Evolutionary conservation across 225 moss, liverwort and hornwort genomes (phyloP).

Genomic region (Neckera pumila): DNA sequence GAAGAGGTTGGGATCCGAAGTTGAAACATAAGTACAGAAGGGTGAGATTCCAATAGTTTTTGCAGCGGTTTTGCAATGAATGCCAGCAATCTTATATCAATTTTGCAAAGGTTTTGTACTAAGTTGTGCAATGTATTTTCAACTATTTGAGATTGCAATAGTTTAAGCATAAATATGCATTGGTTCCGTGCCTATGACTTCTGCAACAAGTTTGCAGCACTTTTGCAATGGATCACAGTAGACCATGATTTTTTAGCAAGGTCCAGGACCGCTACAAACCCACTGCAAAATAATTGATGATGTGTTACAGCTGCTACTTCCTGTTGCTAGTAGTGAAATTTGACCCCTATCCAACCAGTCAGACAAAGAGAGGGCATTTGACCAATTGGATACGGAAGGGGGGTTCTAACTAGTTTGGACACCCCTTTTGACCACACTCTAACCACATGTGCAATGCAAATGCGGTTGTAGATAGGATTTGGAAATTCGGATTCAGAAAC

Average conservation of each 20-base stretch:
- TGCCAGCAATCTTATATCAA: fast-evolving
- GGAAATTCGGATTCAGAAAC: no score
- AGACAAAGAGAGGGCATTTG: no score
- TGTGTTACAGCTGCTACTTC: not conserved
- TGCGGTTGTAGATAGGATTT: no score
- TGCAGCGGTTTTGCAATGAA: not conserved
- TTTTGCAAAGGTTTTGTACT: not conserved
- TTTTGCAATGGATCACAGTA: not conserved
- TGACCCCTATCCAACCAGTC: not conserved
- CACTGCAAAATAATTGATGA: not conserved
- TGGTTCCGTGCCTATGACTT: not conserved
- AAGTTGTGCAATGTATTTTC: not conserved
- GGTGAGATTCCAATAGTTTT: not conserved
- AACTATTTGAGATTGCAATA: not conserved
- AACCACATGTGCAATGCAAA: fast-evolving
- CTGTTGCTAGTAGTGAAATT: not conserved
- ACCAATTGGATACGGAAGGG: no score
- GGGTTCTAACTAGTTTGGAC: no score
- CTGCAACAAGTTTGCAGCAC: no score
- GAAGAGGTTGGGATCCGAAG: not conserved
- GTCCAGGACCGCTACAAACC: not conserved
- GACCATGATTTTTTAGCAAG: not conserved
- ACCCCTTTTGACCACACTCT: no score
- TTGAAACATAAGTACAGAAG: not conserved
- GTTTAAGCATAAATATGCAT: not conserved